Evolutionary conservation across 306 rosid species (phyloP), one percentile per base, ranked within the genome.

Genomic region (Medicago ruthenica): DNA sequence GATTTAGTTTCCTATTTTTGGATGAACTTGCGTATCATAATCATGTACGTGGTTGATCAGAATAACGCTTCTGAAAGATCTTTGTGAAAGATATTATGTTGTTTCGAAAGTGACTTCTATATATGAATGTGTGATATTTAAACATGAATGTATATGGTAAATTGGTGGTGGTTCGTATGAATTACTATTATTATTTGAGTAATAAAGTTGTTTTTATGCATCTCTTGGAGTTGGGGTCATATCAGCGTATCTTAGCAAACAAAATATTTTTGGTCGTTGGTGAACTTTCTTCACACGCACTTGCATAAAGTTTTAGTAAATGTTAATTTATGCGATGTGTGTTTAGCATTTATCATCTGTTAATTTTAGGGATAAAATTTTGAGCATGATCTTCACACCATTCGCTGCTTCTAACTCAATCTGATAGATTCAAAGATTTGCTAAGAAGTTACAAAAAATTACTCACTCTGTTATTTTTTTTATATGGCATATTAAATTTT

Each of bases 31-130:
- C 37, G 37, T 34, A 34, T 7, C 37, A 34, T 0, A 34, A 4
- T 34, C 7, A 34, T 34, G 37, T 4, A 84, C 88, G 90, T 85
- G 90, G 83, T 71, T 58, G 79, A 76, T 77, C 39, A 55, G 71
- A 42, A 74, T 62, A 71, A 55, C 75, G 54, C 76, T 80, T 87
- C 37, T 18, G 10, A 76, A 69, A 69, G 55, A 81, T 81, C 73
- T 81, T 71, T 63, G 50, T 61, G 39, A 81, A 31, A 76, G 71
- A 82, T 71, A 45, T 71, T 67, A 67, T 65, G 82, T 61, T 48
- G 27, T 7, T 65, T 13, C 2, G 83, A 27, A 0, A 27, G 70
- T 34, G 87, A 79, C 80, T 9, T 12, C 6, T 70, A 45, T 17
- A 58, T 70, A 9, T 12, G 7, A 27, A 27, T 27, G 31, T 3